Evolutionary conservation across 768 basidiomycete genomes (phyloP), one percentile per base, ranked within the genome.

Genomic region (Phanerochaete carnosa): DNA sequence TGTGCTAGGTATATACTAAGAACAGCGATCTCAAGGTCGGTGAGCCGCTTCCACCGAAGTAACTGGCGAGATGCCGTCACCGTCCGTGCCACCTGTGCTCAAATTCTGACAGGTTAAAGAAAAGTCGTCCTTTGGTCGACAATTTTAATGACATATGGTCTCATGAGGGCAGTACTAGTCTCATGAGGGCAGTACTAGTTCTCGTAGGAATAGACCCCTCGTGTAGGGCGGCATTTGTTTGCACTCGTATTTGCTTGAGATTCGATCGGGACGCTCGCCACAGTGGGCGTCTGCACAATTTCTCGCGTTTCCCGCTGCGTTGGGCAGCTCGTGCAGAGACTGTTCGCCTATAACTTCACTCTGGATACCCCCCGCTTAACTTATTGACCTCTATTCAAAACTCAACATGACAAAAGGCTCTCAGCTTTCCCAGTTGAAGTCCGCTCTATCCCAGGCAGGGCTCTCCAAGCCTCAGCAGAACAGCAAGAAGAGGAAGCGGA

Each of bases 361-460:
- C 22, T 32, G 28, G 51, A 52, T 52, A 52, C 51, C 51, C 51
- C 46, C 15, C 11, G 29, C 28, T 16, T 52, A 33, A 52, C 51
- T 52, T 52, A 52, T 33, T 28, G 6, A 35, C 15, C 49, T 28
- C 28, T 51, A 16, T 16, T 19, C 25, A 4, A 9, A 50, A 50
- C 2, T 9, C 28, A 55, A 55, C 39, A 91, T 90, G 89, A 84
- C 81, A 46, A 93, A 89, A 69, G 89, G 90, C 64, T 97, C 95
- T 0, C 96, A 98, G 74, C 83, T 98, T 23, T 78, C 86, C 29
- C 95, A 98, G 76, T 88, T 98, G 64, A 97, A 96, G 70, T 80
- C 87, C 8, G 92, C 93, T 11, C 80, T 98, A 45, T 81, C 84
- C 1, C 80, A 88, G 45, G 89, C 91, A 0, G 96, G 95, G 0